Evolutionary conservation across 192 early-diverging fungal genomes (phyloP).

Genomic region (Cetraspora pellucida): DNA sequence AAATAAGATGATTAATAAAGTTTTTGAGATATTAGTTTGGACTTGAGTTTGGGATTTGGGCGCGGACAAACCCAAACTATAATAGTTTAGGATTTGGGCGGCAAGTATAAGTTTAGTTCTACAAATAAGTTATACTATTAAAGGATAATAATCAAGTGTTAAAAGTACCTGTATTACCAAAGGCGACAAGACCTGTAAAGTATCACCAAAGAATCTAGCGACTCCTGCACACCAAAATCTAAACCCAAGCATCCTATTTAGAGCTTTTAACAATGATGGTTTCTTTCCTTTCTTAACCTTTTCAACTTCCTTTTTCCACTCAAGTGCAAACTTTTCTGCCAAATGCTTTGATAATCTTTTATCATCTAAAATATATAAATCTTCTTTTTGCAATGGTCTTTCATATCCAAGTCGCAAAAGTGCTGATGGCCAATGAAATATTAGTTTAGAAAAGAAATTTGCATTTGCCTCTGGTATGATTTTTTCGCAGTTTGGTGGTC

Average conservation of each 20-base stretch:
- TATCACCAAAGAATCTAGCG: conserved; percentile 45
- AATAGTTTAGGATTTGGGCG: no score
- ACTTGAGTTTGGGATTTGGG: no score
- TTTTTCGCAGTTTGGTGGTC: background rate
- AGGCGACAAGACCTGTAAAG: conserved; percentile 39
- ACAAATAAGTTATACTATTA: background rate
- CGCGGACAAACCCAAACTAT: no score
- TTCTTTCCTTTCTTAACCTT: conserved; percentile 36
- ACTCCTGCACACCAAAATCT: conserved; percentile 49
- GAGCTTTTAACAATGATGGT: conserved; percentile 44
- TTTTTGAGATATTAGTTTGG: no score
- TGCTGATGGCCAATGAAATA: conserved; percentile 66
- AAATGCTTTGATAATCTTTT: conserved; percentile 39
- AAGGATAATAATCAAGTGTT: no score
- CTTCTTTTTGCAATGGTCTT: conserved; percentile 61
- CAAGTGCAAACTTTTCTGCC: conserved; percentile 33
- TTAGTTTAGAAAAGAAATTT: conserved; percentile 57
- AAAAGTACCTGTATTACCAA: conserved; percentile 35
- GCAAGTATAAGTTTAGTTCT: no score
- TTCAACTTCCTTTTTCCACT: conserved; percentile 34
- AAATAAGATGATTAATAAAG: no score
- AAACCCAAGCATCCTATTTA: conserved; percentile 45
- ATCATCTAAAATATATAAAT: conserved; percentile 56
- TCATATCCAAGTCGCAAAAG: conserved; percentile 64
- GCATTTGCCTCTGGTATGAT: conserved; percentile 55